Evolutionary conservation across 2,329 filamentous ascomycete genomes (phyloP).

Genomic region (Trichoderma brevicompactum): DNA sequence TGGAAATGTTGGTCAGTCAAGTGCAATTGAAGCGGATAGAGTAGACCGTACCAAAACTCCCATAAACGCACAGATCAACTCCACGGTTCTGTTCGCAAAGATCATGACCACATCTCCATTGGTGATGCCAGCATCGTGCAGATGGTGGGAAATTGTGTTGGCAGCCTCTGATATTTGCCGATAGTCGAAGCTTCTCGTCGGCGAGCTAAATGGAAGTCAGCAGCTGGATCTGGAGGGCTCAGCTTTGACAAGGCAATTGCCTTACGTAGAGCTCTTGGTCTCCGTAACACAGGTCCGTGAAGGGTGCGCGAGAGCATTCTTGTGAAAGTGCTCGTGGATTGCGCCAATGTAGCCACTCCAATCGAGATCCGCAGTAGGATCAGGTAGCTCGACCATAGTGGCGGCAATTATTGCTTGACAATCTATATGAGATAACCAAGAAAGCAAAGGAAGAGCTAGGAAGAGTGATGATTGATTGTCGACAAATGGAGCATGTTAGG

Average conservation of each 20-base stretch:
- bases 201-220: conserved; percentile 42
- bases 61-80: conserved; percentile 72
- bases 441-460: no score
- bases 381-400: conserved; percentile 50
- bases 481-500: no score
- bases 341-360: conserved; percentile 64
- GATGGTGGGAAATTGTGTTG: conserved; percentile 78
- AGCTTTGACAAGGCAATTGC: no score
- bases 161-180: conserved; percentile 83
- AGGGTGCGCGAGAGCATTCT: conserved; percentile 70
- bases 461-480: no score
- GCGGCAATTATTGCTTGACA: neutral
- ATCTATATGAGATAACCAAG: no score
- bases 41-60: conserved; percentile 47
- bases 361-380: conserved; percentile 69
- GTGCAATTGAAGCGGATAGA: no score
- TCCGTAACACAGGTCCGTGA: conserved; percentile 58
- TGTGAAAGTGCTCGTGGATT: conserved; percentile 72
- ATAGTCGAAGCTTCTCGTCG: conserved; percentile 77
- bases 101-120: conserved; percentile 93
- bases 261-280: conserved; percentile 38
- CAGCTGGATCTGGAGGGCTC: no score
- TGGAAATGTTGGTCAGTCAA: conserved; percentile 43
- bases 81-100: conserved; percentile 78
- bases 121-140: conserved; percentile 72